Base-by-base conservation (phyloP, 2,329 filamentous ascomycete species). In the Trichoderma sp. region DNA sequence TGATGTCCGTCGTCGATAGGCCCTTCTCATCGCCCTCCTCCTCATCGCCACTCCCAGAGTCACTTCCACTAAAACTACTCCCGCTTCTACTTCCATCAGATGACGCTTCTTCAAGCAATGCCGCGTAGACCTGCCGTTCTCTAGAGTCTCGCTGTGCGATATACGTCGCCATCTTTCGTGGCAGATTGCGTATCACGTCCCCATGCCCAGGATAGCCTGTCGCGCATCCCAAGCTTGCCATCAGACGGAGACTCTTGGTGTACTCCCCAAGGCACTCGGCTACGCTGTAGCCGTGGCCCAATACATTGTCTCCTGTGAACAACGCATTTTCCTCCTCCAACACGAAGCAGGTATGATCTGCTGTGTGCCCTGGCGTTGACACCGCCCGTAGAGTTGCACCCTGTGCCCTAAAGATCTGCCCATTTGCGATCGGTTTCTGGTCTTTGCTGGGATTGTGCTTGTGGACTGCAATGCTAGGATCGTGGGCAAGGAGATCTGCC, bases 271-370 rank as follows among this genome's bases (percentile, higher is more conserved):
- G 79, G 67, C 91, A 85, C 73, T 91, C 89, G 67, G 91, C 92
- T 0, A 91, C 90, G 7, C 86, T 86, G 3, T 88, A 91, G 5
- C 90, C 90, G 64, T 92, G 88, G 3, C 90, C 90, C 1, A 92
- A 80, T 5, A 92, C 87, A 70, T 91, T 92, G 75, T 92, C 90
- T 3, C 87, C 90, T 0, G 89, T 91, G 74, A 92, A 91, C 73
- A 92, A 82, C 17, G 88, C 86, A 44, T 57, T 44, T 7, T 57
- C 39, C 9, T 57, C 54, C 28, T 57, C 54, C 5, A 57, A 15
- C 2, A 57, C 9, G 54, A 57, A 57, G 15, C 54, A 57, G 10
- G 34, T 28, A 26, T 57, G 54, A 43, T 57, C 54, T 12, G 15
- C 24, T 0, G 54, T 28, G 6, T 57, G 54, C 12, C 54, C 54